Conservation (phyloP, 2,329 filamentous ascomycete genomes). For the Diaporthe destruens region DNA sequence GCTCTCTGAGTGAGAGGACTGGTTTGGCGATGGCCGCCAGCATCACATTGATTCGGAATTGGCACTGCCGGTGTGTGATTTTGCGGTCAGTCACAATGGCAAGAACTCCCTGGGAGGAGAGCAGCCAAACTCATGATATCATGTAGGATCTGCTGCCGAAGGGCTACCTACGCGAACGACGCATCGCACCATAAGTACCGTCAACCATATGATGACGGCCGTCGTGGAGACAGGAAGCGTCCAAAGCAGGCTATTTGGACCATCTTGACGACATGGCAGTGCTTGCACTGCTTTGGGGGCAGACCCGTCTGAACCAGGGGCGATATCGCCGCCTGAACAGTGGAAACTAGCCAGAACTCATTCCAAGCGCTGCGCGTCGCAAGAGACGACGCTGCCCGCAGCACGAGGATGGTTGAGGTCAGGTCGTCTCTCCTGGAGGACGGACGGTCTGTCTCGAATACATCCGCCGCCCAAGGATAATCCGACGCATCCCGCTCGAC, state of each 20-base stretch:
- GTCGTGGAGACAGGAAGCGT: neutral
- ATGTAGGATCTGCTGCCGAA: too few species aligned
- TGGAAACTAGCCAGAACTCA: too few species aligned
- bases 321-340: neutral
- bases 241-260: neutral
- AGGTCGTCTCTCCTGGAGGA: neutral
- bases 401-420: neutral
- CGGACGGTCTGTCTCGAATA: neutral
- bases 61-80: neutral
- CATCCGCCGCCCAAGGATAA: too few species aligned
- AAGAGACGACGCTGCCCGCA: neutral
- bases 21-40: neutral
- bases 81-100: neutral
- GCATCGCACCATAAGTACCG: neutral
- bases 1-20: neutral
- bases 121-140: neutral
- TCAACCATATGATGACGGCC: neutral
- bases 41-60: neutral
- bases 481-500: too few species aligned
- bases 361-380: neutral
- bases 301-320: neutral
- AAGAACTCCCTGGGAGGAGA: neutral
- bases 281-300: neutral
- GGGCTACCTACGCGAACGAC: too few species aligned
- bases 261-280: neutral